These are phyloP conservation scores for Ascoidea asiatica DNA, from an alignment of 805 yeast genomes.

Conservation along the genomic window DNA sequence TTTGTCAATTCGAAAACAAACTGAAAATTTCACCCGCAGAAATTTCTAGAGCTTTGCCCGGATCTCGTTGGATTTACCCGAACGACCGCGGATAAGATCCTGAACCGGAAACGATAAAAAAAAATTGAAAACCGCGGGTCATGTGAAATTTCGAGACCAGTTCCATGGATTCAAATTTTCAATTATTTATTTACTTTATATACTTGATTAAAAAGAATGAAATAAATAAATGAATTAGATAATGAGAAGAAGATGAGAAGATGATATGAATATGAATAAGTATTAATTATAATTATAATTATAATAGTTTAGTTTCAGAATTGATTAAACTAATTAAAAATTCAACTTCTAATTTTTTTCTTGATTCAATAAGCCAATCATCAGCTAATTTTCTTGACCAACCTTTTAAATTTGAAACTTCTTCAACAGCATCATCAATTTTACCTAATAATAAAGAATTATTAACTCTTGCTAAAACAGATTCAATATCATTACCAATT, in stretches of 20 bases:
- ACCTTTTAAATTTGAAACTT: slow-evolving; percentile 78
- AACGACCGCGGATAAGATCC: no score
- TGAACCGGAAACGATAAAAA: no score
- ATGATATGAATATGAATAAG: no score
- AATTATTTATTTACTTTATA: no score
- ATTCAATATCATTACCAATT: slow-evolving; percentile 73
- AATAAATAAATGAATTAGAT: no score
- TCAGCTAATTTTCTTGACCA: slow-evolving; percentile 84
- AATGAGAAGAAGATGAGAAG: no score
- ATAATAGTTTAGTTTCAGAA: slow-evolving; percentile 42
- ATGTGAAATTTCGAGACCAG: no score
- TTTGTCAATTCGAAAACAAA: slow-evolving; percentile 7
- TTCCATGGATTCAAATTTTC: no score
- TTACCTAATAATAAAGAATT: slow-evolving; percentile 61
- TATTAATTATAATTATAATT: no score
- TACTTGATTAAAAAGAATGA: no score
- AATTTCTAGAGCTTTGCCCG: neutral
- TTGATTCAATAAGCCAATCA: slow-evolving; percentile 84
- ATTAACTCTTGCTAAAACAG: slow-evolving; percentile 77
- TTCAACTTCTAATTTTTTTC: slow-evolving; percentile 82
- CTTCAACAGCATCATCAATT: slow-evolving; percentile 83
- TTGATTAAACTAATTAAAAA: slow-evolving; percentile 60
- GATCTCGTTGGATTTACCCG: neutral
- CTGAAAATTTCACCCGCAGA: no score
- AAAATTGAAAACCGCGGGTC: no score